A percentile compares a stretch with the other conserved stretches of the same genome.
These are phyloP conservation scores for Xylaria flabelliformis DNA, from an alignment of 495 filamentous ascomycete species.

Conservation along the genomic window DNA sequence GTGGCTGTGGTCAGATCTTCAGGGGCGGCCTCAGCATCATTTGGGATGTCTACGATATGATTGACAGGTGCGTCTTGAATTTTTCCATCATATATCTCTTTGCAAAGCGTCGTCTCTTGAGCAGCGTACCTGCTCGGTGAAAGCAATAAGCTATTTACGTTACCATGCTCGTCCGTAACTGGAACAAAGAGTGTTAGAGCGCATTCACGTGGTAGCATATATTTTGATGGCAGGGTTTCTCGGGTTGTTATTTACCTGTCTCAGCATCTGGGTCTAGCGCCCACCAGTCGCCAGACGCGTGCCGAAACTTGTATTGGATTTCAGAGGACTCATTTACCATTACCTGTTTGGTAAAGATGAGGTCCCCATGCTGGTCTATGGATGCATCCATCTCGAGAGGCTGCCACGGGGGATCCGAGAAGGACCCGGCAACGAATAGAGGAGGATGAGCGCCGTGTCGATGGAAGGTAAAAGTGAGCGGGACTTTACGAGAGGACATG, in stretches of 20 bases:
- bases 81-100: slow-evolving; percentile 14
- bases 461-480: slow-evolving; percentile 63
- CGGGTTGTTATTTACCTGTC: slow-evolving; percentile 50
- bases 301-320: slow-evolving; percentile 74
- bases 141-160: slow-evolving; percentile 63
- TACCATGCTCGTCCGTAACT: slow-evolving; percentile 63
- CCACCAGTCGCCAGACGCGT: slow-evolving; percentile 70
- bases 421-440: slow-evolving; percentile 69
- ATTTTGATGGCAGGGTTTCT: background rate
- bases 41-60: slow-evolving; percentile 1
- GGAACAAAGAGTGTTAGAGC: background rate
- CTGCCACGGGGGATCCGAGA: slow-evolving; percentile 69
- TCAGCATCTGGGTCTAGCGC: slow-evolving; percentile 61
- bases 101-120: slow-evolving; percentile 15
- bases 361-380: slow-evolving; percentile 48
- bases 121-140: slow-evolving; percentile 36
- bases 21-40: background rate
- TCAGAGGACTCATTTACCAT: slow-evolving; percentile 51
- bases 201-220: slow-evolving; percentile 16
- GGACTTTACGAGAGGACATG: slow-evolving; percentile 48
- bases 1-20: background rate
- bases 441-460: slow-evolving; percentile 64
- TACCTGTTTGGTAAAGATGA: slow-evolving; percentile 55
- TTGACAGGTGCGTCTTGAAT: background rate
- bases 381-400: slow-evolving; percentile 63